Evolutionary conservation across 129 eudicot species (phyloP), one percentile per base, ranked within the genome.

Genomic region (Flaveria robusta): DNA sequence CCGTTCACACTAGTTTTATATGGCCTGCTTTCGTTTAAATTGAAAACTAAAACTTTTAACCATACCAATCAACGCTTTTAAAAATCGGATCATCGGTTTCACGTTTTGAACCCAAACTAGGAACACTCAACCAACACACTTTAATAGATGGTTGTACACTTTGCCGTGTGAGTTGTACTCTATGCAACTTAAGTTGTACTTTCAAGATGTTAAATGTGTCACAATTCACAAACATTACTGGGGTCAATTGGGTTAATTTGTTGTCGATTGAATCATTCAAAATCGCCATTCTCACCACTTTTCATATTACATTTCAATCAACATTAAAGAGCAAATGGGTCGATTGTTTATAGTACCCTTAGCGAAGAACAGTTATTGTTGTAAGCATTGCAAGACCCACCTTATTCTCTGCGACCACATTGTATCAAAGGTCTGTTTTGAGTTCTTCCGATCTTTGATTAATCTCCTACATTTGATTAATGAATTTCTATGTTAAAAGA

Each of bases 341-440:
- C 84, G 97, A 76, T 73, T 91, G 80, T 93, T 87, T 86, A 80
- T 79, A 46, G 85, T 93, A 64, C 81, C 81, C 62, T 90, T 93
- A 49, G 98, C 91, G 74, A 97, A 97, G 12, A 90, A 82, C 93
- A 87, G 88, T 93, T 93, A 91, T 73, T 83, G 91, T 62, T 93
- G 97, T 83, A 93, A 90, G 80, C 93, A 91, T 89, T 91, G 98
- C 82, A 88, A 87, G 51, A 91, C 98, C 29, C 97, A 94, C 84
- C 88, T 94, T 79, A 93, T 91, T 87, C 82, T 84, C 13, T 59
- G 49, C 50, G 90, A 91, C 22, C 90, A 91, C 81, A 83, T 94
- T 78, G 87, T 87, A 68, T 94, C 98, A 54, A 93, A 88, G 98
- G 97, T 94, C 52, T 7, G 10, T 50, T 71, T 51, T 46, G 0